Percentiles rank a stretch among this genome's conserved stretches.
phyloP scores from a whole-genome alignment of 805 yeast species.

The Saccharomycopsis sp. region DNA sequence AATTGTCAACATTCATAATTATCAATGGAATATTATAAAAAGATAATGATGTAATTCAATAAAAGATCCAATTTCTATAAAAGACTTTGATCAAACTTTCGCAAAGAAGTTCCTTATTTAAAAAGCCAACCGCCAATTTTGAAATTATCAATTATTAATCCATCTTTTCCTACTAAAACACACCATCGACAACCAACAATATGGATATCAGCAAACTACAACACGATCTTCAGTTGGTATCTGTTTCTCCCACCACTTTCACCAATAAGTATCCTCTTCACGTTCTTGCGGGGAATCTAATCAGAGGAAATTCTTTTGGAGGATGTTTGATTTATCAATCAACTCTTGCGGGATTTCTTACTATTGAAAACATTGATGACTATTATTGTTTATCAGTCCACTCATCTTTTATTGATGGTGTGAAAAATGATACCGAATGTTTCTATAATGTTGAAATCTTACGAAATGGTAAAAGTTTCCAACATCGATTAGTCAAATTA shows the following conservation, averaged over 20 bases:
- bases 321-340: slow-evolving; percentile 7
- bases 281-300: background rate
- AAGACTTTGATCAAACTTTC: too few species aligned
- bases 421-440: background rate
- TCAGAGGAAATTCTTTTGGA: slow-evolving; percentile 5
- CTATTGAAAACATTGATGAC: background rate
- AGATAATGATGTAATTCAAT: too few species aligned
- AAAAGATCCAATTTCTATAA: too few species aligned
- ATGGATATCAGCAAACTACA: slow-evolving; percentile 8
- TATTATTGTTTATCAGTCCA: background rate
- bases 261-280: background rate
- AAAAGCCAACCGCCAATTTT: too few species aligned
- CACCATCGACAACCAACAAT: too few species aligned
- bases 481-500: slow-evolving; percentile 4
- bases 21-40: too few species aligned
- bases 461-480: slow-evolving; percentile 1
- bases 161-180: too few species aligned
- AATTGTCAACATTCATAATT: too few species aligned
- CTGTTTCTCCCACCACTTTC: background rate
- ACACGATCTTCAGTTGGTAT: slow-evolving; percentile 1
- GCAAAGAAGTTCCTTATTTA: too few species aligned
- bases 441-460: slow-evolving; percentile 2
- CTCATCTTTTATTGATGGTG: background rate
- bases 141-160: too few species aligned
- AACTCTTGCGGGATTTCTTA: background rate